phyloP scores from a whole-genome alignment of 441 rosid genomes.

The Pelargonium fulgidum region DNA sequence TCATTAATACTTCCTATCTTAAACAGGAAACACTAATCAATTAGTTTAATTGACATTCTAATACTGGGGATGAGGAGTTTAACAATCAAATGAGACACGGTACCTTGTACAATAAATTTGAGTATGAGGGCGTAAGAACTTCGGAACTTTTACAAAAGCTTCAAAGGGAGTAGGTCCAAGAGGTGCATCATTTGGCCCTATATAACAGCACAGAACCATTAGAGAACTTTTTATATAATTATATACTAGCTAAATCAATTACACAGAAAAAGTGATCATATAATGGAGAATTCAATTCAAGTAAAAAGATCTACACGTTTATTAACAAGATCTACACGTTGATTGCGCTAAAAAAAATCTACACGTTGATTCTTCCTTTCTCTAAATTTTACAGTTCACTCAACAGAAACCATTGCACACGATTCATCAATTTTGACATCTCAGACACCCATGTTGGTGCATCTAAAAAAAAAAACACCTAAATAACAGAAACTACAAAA shows the following conservation, averaged over 20 bases:
- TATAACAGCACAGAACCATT: conserved; percentile 22
- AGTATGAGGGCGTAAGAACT: conserved; percentile 81
- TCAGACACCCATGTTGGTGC: background rate
- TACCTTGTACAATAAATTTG: conserved; percentile 96
- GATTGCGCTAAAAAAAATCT: background rate
- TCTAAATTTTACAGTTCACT: background rate
- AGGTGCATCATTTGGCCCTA: conserved; percentile 88
- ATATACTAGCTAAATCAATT: conserved; percentile 11
- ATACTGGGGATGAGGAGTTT: background rate
- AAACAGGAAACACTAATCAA: too few relatives aligned
- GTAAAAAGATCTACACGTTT: background rate
- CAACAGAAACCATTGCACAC: background rate
- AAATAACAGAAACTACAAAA: background rate
- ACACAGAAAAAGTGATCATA: background rate
- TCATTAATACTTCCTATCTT: background rate
- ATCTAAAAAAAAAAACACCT: background rate
- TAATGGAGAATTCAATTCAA: background rate
- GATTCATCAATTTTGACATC: background rate
- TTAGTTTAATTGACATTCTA: too few relatives aligned
- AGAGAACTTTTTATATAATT: conserved; percentile 11
- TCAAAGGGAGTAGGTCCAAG: conserved; percentile 85
- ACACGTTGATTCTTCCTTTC: background rate
- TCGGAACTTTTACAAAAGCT: conserved; percentile 94
- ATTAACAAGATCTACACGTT: too few relatives aligned
- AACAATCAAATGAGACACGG: conserved; percentile 14